These are phyloP conservation scores for Pleurotus citrinopileatus DNA, from an alignment of 768 basidiomycete genomes.

Conservation along the genomic window DNA sequence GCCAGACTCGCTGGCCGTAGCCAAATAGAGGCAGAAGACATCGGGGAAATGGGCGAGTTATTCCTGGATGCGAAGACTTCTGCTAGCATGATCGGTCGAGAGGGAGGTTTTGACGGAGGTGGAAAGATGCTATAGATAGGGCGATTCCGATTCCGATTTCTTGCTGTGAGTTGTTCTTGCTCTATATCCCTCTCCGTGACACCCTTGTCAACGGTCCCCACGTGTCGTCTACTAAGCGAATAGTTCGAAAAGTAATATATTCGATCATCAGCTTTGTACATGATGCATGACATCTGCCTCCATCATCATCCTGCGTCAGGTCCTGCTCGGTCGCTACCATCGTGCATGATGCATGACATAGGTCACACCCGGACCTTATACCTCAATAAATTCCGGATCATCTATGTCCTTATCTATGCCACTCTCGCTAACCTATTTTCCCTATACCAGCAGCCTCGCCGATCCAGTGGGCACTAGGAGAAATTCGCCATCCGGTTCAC, in stretches of 20 bases:
- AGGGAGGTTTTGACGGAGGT: constrained; percentile 29
- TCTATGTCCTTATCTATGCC: constrained; percentile 4
- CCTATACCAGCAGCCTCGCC: background rate
- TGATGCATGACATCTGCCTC: background rate
- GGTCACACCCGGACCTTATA: constrained; percentile 4
- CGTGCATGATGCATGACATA: constrained; percentile 3
- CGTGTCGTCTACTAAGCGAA: constrained; percentile 5
- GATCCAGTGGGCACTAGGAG: background rate
- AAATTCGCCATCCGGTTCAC: background rate
- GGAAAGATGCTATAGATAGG: constrained; percentile 18
- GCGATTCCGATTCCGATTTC: constrained; percentile 3
- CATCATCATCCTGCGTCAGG: background rate
- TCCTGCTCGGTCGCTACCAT: constrained; percentile 5
- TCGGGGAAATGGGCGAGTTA: constrained; percentile 89
- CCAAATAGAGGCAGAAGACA: constrained; percentile 85
- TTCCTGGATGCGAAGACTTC: constrained; percentile 93
- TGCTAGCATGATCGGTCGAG: constrained; percentile 48
- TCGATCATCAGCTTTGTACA: constrained; percentile 2
- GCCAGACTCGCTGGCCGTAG: constrained; percentile 72
- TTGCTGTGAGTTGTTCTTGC: constrained; percentile 7
- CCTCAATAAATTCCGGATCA: constrained; percentile 10
- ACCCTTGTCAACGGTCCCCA: background rate
- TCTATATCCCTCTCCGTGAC: background rate
- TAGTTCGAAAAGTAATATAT: constrained; percentile 11
- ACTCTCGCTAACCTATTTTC: background rate